Percentiles rank a stretch among this genome's conserved stretches.
Evolutionary conservation across 1,284 basidiomycete species (phyloP).

Genomic region (Cryptococcus sp.): DNA sequence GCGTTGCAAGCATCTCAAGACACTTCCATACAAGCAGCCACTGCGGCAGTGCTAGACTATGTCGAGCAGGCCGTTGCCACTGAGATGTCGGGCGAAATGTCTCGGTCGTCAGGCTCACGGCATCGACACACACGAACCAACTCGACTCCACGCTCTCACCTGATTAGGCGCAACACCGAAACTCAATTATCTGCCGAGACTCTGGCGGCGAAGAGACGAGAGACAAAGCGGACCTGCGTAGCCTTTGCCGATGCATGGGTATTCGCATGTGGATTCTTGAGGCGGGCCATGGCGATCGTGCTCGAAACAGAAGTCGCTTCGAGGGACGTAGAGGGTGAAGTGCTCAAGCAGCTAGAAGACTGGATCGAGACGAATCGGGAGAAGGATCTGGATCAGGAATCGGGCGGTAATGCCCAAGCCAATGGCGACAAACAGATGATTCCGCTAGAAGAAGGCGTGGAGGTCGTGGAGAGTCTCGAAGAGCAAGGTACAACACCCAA

Average conservation of each 20-base stretch:
- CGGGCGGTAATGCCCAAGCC: not conserved
- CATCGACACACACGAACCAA: constrained; percentile 12
- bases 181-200: constrained; percentile 31
- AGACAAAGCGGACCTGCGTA: constrained; percentile 52
- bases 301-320: constrained; percentile 47
- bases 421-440: too few species aligned
- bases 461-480: too few species aligned
- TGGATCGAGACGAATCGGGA: constrained; percentile 27
- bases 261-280: constrained; percentile 49
- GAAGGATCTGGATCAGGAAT: too few species aligned
- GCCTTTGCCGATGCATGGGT: constrained; percentile 52
- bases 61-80: constrained; percentile 35
- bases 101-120: not conserved
- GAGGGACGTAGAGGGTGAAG: constrained; percentile 8
- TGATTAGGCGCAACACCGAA: constrained; percentile 33
- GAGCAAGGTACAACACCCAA: too few species aligned
- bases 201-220: constrained; percentile 36
- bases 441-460: too few species aligned
- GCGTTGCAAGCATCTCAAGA: constrained; percentile 56
- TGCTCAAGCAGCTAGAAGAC: constrained; percentile 11
- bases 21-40: constrained; percentile 48
- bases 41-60: constrained; percentile 51
- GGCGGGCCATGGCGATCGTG: constrained; percentile 64
- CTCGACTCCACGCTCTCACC: constrained; percentile 25
- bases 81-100: constrained; percentile 5